A percentile compares a stretch with the other conserved stretches of the same genome.
These are phyloP conservation scores for Acer negundo DNA, from an alignment of 345 rosid species.

Conservation along the genomic window DNA sequence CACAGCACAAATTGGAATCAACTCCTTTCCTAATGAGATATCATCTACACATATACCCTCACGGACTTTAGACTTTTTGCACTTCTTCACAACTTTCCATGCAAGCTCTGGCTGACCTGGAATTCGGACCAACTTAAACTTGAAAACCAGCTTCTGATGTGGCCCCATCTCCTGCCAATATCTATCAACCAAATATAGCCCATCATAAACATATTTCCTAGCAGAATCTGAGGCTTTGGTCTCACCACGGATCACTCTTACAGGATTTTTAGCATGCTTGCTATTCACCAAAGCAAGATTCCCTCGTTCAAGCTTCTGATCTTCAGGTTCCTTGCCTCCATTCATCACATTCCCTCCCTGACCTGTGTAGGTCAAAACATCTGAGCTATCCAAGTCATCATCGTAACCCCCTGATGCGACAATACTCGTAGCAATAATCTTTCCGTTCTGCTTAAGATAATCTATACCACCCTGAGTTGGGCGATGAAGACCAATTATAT, in stretches of 20 bases:
- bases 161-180: conserved; percentile 56
- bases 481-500: conserved; percentile 75
- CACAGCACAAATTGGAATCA: conserved; percentile 64
- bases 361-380: conserved; percentile 70
- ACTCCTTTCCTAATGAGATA: conserved; percentile 71
- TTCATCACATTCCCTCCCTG: conserved; percentile 70
- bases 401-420: conserved; percentile 78
- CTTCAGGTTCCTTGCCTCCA: conserved; percentile 59
- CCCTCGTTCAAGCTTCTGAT: conserved; percentile 74
- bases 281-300: conserved; percentile 80
- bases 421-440: conserved; percentile 59
- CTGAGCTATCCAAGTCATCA: conserved; percentile 59
- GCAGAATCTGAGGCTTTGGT: conserved; percentile 42
- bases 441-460: conserved; percentile 41
- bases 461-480: conserved; percentile 77
- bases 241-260: conserved; percentile 82
- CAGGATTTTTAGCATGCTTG: conserved; percentile 37
- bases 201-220: conserved; percentile 63
- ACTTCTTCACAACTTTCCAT: conserved; percentile 72
- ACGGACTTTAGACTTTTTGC: conserved; percentile 40
- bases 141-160: conserved; percentile 72
- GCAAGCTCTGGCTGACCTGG: conserved; percentile 84
- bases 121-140: conserved; percentile 58
- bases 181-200: conserved; percentile 67
- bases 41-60: conserved; percentile 67